Evolutionary conservation across 2,329 filamentous ascomycete species (phyloP).

Genomic region (Cladobotryum mycophilum): DNA sequence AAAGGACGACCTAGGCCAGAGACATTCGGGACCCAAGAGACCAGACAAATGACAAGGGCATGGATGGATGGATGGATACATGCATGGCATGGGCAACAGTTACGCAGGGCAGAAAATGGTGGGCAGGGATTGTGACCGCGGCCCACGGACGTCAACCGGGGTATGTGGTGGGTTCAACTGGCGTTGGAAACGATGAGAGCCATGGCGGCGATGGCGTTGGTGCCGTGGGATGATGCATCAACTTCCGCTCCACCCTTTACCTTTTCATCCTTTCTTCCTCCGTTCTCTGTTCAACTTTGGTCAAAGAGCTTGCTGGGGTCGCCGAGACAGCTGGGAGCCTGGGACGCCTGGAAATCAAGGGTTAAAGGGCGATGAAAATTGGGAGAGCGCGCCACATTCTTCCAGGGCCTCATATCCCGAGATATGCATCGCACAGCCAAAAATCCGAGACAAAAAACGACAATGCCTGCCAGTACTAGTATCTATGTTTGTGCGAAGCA

Average conservation of each 20-base stretch:
- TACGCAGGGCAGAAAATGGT: slow-evolving; percentile 9
- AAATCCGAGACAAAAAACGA: slow-evolving; percentile 7
- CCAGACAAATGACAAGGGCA: neutral
- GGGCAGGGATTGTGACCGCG: slow-evolving; percentile 7
- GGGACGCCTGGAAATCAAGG: neutral
- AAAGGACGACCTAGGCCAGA: neutral
- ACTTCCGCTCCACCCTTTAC: neutral
- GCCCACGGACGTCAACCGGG: slow-evolving; percentile 12
- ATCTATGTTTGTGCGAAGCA: too few species aligned
- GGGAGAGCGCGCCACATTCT: slow-evolving; percentile 1
- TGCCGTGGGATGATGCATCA: slow-evolving; percentile 3
- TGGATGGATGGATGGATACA: neutral
- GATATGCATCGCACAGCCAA: slow-evolving; percentile 7
- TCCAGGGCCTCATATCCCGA: slow-evolving; percentile 6
- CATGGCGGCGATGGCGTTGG: slow-evolving; percentile 5
- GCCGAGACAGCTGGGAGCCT: slow-evolving; percentile 6
- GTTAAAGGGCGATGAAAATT: slow-evolving; percentile 1
- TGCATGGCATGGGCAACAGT: neutral
- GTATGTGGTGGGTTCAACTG: neutral
- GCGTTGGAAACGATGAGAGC: neutral
- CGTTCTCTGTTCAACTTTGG: neutral
- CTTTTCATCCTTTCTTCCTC: neutral
- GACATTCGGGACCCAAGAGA: too few species aligned
- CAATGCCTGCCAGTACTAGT: neutral
- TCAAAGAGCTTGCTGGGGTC: neutral